These are phyloP conservation scores for Boletus hoseneyae DNA, from an alignment of 1,284 basidiomycete genomes.

Conservation along the genomic window DNA sequence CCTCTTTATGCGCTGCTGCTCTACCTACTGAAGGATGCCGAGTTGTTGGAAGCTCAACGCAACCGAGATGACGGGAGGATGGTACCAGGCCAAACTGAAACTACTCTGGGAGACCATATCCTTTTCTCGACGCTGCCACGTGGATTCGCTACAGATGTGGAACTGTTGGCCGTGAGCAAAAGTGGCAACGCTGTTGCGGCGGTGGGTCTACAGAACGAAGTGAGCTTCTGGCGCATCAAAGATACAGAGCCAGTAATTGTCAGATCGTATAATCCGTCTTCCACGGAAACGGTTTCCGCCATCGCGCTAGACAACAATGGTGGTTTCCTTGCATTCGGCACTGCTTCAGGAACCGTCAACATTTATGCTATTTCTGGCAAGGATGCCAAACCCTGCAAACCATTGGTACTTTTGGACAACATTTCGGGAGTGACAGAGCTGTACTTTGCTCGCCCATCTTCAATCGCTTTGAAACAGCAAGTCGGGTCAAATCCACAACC, in stretches of 20 bases:
- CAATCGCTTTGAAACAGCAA: constrained; percentile 18
- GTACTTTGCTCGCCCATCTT: constrained; percentile 35
- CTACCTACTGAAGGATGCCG: constrained; percentile 91
- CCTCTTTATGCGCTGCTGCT: constrained; percentile 77
- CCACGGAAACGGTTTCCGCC: constrained; percentile 50
- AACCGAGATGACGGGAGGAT: constrained; percentile 49
- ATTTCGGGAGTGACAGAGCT: constrained; percentile 28
- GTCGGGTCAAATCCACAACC: constrained; percentile 33
- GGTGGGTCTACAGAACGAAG: constrained; percentile 75
- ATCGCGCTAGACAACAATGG: constrained; percentile 59
- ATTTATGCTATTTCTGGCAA: constrained; percentile 51
- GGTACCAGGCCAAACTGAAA: constrained; percentile 33
- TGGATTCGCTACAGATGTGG: constrained; percentile 77
- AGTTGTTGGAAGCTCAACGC: constrained; percentile 84
- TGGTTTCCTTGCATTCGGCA: constrained; percentile 59
- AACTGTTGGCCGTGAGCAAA: constrained; percentile 68
- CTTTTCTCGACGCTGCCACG: constrained; percentile 72
- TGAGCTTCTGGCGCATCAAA: constrained; percentile 61
- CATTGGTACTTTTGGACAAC: constrained; percentile 39
- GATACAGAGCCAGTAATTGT: constrained; percentile 42
- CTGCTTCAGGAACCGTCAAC: constrained; percentile 56
- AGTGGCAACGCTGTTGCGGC: constrained; percentile 64
- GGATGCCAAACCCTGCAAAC: constrained; percentile 39
- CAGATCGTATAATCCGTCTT: constrained; percentile 34
- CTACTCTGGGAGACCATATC: constrained; percentile 44